A percentile compares a stretch with the other conserved stretches of the same genome.
These are phyloP conservation scores for Dacryopinax spathularia DNA, from an alignment of 768 basidiomycete genomes.

Conservation along the genomic window DNA sequence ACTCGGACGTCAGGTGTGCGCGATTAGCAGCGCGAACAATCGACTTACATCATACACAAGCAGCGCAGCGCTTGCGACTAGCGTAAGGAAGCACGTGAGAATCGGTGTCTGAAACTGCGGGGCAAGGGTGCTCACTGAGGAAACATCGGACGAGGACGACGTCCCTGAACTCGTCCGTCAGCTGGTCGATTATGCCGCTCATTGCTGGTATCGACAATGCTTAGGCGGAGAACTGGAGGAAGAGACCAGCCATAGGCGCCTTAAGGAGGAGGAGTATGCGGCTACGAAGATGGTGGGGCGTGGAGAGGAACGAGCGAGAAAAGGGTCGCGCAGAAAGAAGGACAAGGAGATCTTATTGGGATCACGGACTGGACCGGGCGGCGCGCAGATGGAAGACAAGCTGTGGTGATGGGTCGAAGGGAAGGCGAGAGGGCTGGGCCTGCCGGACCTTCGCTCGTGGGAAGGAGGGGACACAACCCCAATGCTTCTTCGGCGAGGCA, in stretches of 20 bases:
- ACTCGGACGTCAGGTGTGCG: not conserved
- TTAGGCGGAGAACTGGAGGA: not conserved
- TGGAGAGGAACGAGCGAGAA: not conserved
- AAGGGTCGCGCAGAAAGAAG: not conserved
- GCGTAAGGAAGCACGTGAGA: not conserved
- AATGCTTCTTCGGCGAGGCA: not conserved
- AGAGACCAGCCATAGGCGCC: not conserved
- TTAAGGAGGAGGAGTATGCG: not conserved
- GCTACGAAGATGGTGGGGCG: not conserved
- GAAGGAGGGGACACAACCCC: not conserved
- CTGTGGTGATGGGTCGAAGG: not conserved
- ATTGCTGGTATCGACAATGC: not conserved
- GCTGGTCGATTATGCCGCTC: not conserved
- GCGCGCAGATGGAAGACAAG: not conserved
- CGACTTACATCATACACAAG: slow-evolving; percentile 1
- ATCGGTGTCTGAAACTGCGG: not conserved
- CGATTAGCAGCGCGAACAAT: not conserved
- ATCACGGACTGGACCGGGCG: not conserved
- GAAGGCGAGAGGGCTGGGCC: not conserved
- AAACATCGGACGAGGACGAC: not conserved
- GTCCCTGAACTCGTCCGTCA: not conserved
- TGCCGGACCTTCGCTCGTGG: not conserved
- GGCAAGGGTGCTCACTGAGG: not conserved
- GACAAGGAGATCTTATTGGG: not conserved
- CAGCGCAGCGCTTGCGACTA: slow-evolving; percentile 4